These are phyloP conservation scores for Persicaria tinctoria DNA, from an alignment of 148 eudicot species.

Conservation along the genomic window DNA sequence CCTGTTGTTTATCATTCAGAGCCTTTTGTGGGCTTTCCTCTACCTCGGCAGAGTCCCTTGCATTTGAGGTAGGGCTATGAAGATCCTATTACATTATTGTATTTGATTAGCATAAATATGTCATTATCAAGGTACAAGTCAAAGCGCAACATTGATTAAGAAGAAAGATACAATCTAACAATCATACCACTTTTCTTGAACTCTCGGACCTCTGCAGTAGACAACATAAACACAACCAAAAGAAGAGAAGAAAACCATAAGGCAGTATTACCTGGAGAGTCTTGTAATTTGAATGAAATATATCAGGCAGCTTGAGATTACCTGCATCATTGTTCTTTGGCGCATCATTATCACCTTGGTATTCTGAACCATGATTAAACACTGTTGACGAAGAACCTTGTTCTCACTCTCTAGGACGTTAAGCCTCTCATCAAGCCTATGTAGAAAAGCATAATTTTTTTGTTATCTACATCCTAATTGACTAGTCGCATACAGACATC, in stretches of 20 bases:
- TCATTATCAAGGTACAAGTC: background rate
- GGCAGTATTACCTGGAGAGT: background rate
- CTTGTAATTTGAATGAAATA: background rate
- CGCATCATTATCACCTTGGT: constrained; percentile 50
- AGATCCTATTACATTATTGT: constrained; percentile 43
- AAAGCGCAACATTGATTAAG: background rate
- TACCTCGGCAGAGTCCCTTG: constrained; percentile 48
- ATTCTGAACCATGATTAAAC: constrained; percentile 64
- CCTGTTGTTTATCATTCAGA: constrained; percentile 84
- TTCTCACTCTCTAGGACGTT: constrained; percentile 68
- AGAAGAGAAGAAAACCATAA: background rate
- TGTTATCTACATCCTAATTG: background rate
- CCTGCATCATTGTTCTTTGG: constrained; percentile 70
- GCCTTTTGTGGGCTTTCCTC: constrained; percentile 81
- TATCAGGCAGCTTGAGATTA: constrained; percentile 11
- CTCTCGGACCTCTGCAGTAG: constrained; percentile 64
- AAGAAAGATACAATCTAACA: constrained; percentile 19
- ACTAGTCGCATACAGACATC: background rate
- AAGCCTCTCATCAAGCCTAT: constrained; percentile 81
- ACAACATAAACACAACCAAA: constrained; percentile 15
- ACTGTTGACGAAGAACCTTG: constrained; percentile 83
- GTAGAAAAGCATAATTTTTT: background rate
- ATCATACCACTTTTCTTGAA: constrained; percentile 32
- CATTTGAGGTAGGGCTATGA: constrained; percentile 42
- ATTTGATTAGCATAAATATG: constrained; percentile 5